Conservation (phyloP, 2,329 filamentous ascomycete species). For the Curvularia verruculosa region DNA sequence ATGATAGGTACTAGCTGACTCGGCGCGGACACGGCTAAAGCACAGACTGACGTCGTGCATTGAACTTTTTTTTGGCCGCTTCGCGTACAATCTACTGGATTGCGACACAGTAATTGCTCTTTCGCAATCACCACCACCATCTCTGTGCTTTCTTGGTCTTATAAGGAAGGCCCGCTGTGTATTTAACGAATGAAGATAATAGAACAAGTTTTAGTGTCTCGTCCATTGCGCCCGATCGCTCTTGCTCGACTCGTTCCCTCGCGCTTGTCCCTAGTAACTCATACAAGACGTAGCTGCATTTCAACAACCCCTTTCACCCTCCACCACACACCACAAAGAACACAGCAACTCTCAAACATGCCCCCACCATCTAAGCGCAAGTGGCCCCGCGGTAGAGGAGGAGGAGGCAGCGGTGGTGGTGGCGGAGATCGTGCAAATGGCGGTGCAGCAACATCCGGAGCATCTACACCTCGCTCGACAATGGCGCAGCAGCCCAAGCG, state of each 20-base stretch:
- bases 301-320: constrained; percentile 19
- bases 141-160: constrained; percentile 12
- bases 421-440: constrained; percentile 13
- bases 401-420: constrained; percentile 18
- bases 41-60: constrained; percentile 15
- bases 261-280: constrained; percentile 30
- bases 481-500: constrained; percentile 34
- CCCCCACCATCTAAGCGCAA: constrained; percentile 36
- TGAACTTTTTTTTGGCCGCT: constrained; percentile 13
- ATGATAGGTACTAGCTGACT: constrained; percentile 5
- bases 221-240: constrained; percentile 26
- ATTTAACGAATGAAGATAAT: constrained; percentile 36
- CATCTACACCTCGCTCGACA: constrained; percentile 20
- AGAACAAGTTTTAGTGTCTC: constrained; percentile 33
- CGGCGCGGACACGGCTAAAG: constrained; percentile 5
- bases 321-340: constrained; percentile 5
- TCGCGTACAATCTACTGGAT: constrained; percentile 3
- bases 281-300: constrained; percentile 21
- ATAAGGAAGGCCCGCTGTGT: constrained; percentile 21
- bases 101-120: not conserved
- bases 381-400: constrained; percentile 27
- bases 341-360: constrained; percentile 19
- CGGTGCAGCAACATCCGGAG: constrained; percentile 7
- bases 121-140: constrained; percentile 7
- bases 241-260: constrained; percentile 21